These are phyloP conservation scores for Plasmodium fragile DNA, from an alignment of 169 alveolate species.

Conservation along the genomic window DNA sequence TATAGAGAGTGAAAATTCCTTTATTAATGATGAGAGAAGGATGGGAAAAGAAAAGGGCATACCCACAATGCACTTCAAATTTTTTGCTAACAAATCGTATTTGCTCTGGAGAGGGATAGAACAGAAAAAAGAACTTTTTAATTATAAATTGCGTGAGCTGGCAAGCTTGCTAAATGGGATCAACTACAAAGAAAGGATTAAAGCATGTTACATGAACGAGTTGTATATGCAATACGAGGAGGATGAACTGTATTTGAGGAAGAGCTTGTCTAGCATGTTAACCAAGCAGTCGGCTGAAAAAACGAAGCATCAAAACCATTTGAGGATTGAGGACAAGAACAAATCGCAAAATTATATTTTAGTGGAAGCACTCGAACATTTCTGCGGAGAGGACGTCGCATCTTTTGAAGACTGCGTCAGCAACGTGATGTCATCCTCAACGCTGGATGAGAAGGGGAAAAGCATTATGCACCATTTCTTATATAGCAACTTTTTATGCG, in stretches of 20 bases:
- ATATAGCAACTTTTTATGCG: constrained; percentile 37
- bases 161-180: background rate
- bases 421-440: constrained; percentile 15
- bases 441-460: constrained; percentile 15
- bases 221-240: constrained; percentile 4
- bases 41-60: background rate
- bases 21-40: background rate
- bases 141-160: constrained; percentile 28
- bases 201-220: constrained; percentile 7
- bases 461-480: constrained; percentile 44
- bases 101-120: constrained; percentile 48
- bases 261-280: background rate
- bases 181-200: constrained; percentile 29
- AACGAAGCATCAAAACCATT: constrained; percentile 3
- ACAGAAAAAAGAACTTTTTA: constrained; percentile 17
- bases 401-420: constrained; percentile 40
- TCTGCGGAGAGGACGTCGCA: constrained; percentile 14
- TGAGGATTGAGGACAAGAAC: background rate
- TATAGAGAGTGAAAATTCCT: constrained; percentile 8
- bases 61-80: constrained; percentile 13
- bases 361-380: constrained; percentile 2
- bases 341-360: background rate
- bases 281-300: background rate
- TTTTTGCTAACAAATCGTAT: constrained; percentile 45
- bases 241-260: constrained; percentile 23